phyloP scores from a whole-genome alignment of 2,329 filamentous ascomycete species.

The Aspergillus sp. region DNA sequence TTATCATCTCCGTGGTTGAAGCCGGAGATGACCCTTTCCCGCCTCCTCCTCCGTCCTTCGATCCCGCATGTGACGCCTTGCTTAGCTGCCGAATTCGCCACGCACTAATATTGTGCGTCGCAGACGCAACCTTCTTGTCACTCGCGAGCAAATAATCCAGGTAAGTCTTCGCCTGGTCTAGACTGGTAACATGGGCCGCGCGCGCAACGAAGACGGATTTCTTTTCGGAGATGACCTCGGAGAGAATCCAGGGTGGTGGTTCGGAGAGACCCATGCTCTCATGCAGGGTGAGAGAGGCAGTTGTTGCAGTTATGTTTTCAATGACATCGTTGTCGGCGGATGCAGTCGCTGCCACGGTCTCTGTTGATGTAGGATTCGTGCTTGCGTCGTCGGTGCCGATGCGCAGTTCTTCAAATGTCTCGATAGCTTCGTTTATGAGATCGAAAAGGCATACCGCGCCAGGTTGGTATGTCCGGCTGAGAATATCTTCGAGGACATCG shows the following conservation, averaged over 20 bases:
- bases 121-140: constrained; percentile 80
- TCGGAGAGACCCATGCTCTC: constrained; percentile 30
- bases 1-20: constrained; percentile 51
- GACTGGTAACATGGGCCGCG: constrained; percentile 66
- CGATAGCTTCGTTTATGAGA: constrained; percentile 67
- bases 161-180: constrained; percentile 68
- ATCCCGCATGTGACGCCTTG: not conserved
- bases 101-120: constrained; percentile 93
- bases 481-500: constrained; percentile 65
- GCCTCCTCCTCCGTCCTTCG: not conserved
- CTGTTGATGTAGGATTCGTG: not conserved
- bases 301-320: constrained; percentile 8
- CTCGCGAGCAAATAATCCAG: constrained; percentile 74
- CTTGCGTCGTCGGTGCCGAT: constrained; percentile 27
- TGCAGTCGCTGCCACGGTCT: no score
- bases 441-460: constrained; percentile 88
- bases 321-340: not conserved
- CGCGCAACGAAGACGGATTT: constrained; percentile 88
- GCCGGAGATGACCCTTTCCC: not conserved
- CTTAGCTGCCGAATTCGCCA: constrained; percentile 70
- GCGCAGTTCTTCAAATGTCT: constrained; percentile 56
- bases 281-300: constrained; percentile 28
- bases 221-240: constrained; percentile 72
- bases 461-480: constrained; percentile 67
- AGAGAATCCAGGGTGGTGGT: constrained; percentile 69